Evolutionary conservation across 164 flowering plant species (phyloP).

Genomic region (Tinospora cordifolia): DNA sequence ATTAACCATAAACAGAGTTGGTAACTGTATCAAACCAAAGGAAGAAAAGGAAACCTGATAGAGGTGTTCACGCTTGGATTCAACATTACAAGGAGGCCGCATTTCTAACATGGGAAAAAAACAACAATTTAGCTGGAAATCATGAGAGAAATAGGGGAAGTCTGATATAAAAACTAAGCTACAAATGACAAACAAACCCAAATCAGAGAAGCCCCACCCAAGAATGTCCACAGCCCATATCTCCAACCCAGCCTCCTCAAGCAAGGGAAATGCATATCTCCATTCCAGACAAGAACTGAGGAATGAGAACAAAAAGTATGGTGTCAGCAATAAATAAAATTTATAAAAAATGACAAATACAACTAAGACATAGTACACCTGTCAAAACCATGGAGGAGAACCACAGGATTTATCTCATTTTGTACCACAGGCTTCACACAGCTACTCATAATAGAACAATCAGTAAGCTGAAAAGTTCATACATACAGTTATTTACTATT

Average conservation of each 20-base stretch:
- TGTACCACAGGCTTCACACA: slow-evolving; percentile 57
- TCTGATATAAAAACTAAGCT: neutral
- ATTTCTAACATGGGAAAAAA: slow-evolving; percentile 31
- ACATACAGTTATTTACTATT: neutral
- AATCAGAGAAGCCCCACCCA: slow-evolving; percentile 97
- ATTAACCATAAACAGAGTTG: neutral
- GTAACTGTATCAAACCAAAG: slow-evolving; percentile 7
- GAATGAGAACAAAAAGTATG: slow-evolving; percentile 31
- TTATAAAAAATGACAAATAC: neutral
- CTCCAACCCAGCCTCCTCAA: slow-evolving; percentile 88
- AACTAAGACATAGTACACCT: slow-evolving; percentile 30
- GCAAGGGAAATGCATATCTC: slow-evolving; percentile 78
- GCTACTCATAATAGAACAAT: slow-evolving; percentile 64
- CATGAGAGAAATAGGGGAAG: neutral
- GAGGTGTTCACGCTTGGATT: slow-evolving; percentile 77
- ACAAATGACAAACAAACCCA: slow-evolving; percentile 39
- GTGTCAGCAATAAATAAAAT: neutral
- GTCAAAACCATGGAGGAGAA: slow-evolving; percentile 94
- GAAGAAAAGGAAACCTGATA: slow-evolving; percentile 58
- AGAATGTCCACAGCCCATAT: slow-evolving; percentile 91
- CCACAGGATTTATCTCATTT: slow-evolving; percentile 45
- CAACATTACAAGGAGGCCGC: slow-evolving; percentile 68
- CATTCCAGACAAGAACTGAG: slow-evolving; percentile 93
- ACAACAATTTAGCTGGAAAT: neutral
- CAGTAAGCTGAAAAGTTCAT: slow-evolving; percentile 40